A percentile compares a stretch with the other conserved stretches of the same genome.
Conservation (phyloP, 805 yeast species). For the Lipomyces yamanashiensis region DNA sequence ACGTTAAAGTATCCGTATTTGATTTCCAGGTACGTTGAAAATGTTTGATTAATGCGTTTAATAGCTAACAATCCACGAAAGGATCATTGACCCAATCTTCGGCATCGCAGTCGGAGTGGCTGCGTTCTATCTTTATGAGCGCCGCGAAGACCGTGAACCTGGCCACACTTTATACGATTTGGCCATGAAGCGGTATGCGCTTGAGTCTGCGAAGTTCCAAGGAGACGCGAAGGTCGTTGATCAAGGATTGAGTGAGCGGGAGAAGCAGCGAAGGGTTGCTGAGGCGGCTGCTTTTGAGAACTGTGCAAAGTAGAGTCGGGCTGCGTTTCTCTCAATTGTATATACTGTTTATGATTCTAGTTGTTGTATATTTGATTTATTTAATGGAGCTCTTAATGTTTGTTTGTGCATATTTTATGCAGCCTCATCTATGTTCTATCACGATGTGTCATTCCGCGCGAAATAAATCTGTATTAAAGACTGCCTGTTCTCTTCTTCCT, state of each 20-base stretch:
- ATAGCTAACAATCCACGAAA: not conserved
- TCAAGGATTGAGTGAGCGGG: conserved; percentile 1
- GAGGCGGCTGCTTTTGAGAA: conserved; percentile 35
- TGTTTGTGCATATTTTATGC: not conserved
- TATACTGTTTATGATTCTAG: not conserved
- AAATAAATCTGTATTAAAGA: too few relatives aligned
- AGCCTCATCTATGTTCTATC: too few relatives aligned
- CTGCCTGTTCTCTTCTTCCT: too few relatives aligned
- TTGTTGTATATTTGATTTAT: not conserved
- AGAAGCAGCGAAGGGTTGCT: conserved; percentile 23
- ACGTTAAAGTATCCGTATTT: conserved; percentile 35
- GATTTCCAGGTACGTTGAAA: conserved; percentile 30
- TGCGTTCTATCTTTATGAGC: conserved; percentile 36
- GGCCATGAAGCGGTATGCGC: conserved; percentile 22
- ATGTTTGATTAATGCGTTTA: not conserved
- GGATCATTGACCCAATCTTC: conserved; percentile 36
- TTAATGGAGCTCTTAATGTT: too few relatives aligned
- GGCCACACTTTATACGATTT: conserved; percentile 34
- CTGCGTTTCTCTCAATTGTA: not conserved
- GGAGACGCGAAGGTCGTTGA: conserved; percentile 8
- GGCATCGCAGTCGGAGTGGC: conserved; percentile 36
- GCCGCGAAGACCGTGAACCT: conserved; percentile 34
- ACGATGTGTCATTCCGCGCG: too few relatives aligned
- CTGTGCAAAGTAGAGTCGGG: conserved; percentile 17
- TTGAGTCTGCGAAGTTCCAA: conserved; percentile 15